These are phyloP conservation scores for Bolboschoenoplectus hybrid DNA, from an alignment of 202 grass and related monocot species.

Conservation along the genomic window DNA sequence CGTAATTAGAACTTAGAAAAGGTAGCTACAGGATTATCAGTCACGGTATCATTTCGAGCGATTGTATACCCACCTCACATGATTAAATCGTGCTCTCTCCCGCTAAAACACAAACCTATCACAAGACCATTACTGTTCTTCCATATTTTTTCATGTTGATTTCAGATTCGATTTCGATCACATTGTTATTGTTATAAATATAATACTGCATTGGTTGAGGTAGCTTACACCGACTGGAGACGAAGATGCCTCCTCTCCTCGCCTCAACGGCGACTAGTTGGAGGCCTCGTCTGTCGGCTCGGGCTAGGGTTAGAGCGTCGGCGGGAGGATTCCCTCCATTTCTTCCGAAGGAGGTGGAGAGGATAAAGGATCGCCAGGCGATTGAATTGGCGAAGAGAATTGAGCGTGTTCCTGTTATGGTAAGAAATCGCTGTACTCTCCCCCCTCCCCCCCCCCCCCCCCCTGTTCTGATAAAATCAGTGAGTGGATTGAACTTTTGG, in stretches of 20 bases:
- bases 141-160: background rate
- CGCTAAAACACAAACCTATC: background rate
- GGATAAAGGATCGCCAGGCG: constrained; percentile 61
- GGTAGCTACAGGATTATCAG: too few relatives aligned
- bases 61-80: background rate
- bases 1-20: too few relatives aligned
- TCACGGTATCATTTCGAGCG: too few relatives aligned
- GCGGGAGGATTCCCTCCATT: constrained; percentile 61
- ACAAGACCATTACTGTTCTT: background rate
- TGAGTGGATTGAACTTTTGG: background rate
- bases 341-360: constrained; percentile 70
- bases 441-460: background rate
- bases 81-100: background rate
- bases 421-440: background rate
- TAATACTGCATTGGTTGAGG: background rate
- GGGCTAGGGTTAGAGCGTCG: constrained; percentile 13
- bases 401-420: constrained; percentile 51
- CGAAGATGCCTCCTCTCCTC: constrained; percentile 34
- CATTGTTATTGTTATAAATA: background rate
- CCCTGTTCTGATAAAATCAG: background rate
- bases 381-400: constrained; percentile 66
- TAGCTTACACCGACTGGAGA: constrained; percentile 18
- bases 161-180: background rate
- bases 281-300: background rate
- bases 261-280: constrained; percentile 13